Evolutionary conservation across 345 rosid genomes (phyloP).

Genomic region (Ricinus communis): DNA sequence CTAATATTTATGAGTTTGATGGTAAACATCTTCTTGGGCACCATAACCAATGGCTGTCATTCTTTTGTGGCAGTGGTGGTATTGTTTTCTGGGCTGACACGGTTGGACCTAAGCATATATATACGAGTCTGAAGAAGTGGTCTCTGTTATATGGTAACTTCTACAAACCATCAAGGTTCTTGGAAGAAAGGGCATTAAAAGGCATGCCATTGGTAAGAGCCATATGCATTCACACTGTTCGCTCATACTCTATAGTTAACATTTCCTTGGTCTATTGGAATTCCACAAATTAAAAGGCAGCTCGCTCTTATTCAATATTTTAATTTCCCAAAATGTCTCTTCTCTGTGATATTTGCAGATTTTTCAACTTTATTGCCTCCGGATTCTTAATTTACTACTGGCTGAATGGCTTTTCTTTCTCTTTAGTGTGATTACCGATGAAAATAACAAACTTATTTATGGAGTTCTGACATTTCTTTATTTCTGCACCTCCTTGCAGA

Average conservation of each 20-base stretch:
- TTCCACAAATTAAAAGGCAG: too few relatives aligned
- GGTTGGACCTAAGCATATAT: conserved; percentile 63
- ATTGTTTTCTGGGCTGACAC: conserved; percentile 87
- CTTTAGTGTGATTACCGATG: too few relatives aligned
- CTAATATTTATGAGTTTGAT: neutral
- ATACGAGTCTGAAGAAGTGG: conserved; percentile 67
- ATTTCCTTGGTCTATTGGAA: neutral
- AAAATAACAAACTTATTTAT: too few relatives aligned
- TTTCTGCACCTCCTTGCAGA: conserved; percentile 35
- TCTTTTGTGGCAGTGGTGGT: conserved; percentile 65
- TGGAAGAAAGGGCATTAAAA: conserved; percentile 80
- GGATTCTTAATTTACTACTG: neutral
- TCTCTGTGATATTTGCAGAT: neutral
- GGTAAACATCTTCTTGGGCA: neutral
- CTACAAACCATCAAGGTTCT: conserved; percentile 71
- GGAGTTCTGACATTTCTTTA: neutral
- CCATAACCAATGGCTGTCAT: neutral
- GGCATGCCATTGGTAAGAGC: conserved; percentile 71
- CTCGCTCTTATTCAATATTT: neutral
- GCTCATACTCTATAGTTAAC: neutral
- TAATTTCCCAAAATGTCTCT: neutral
- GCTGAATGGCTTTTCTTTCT: neutral
- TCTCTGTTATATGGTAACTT: conserved; percentile 63
- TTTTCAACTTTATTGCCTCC: neutral
- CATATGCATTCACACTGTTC: neutral